These are phyloP conservation scores for Hypericum perforatum DNA, from an alignment of 345 rosid genomes.

Conservation along the genomic window DNA sequence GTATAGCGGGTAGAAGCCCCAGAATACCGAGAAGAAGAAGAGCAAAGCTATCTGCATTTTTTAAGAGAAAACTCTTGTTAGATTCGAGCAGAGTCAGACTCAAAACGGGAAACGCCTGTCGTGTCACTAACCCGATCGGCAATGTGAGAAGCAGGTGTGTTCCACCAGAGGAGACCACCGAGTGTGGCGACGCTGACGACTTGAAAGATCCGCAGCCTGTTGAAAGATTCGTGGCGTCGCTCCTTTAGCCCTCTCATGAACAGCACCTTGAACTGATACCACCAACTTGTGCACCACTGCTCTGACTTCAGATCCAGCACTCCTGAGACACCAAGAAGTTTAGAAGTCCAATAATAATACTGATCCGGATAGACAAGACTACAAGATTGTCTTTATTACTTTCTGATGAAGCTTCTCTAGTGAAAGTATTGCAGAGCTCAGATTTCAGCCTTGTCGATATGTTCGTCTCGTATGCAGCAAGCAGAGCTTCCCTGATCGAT, in stretches of 20 bases:
- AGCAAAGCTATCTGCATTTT: constrained; percentile 74
- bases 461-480: constrained; percentile 74
- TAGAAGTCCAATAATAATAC: too few relatives aligned
- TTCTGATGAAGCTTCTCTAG: too few relatives aligned
- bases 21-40: constrained; percentile 97
- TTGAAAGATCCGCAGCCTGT: constrained; percentile 87
- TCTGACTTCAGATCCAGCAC: constrained; percentile 31
- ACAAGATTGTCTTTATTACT: too few relatives aligned
- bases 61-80: constrained; percentile 10
- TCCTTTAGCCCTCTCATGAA: constrained; percentile 84
- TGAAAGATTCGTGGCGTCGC: constrained; percentile 79
- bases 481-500: constrained; percentile 57
- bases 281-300: constrained; percentile 96
- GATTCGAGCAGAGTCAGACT: too few relatives aligned
- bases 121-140: constrained; percentile 83
- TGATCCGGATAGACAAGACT: too few relatives aligned
- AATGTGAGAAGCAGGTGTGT: constrained; percentile 79
- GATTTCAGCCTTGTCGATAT: constrained; percentile 60
- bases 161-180: constrained; percentile 98
- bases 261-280: constrained; percentile 90
- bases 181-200: constrained; percentile 87
- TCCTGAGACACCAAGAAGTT: too few relatives aligned
- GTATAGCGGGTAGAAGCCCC: constrained; percentile 99
- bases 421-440: constrained; percentile 41
- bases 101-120: too few relatives aligned